A percentile compares a stretch with the other conserved stretches of the same genome.
Evolutionary conservation across 805 yeast genomes (phyloP).

Genomic region (Yarrowia sp.): DNA sequence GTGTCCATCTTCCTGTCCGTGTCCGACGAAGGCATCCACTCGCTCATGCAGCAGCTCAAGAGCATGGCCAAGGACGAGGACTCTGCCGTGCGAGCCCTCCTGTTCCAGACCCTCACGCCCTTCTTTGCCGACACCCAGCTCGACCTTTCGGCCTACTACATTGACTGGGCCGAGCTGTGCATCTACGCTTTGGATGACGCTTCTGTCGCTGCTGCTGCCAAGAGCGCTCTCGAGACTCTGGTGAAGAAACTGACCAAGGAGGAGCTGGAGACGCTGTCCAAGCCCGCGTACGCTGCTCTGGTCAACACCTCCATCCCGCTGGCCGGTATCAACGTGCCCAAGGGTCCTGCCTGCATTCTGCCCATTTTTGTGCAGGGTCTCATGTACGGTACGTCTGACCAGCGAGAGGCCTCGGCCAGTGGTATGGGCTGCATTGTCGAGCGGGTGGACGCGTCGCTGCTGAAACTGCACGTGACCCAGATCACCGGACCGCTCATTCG

Average conservation of each 20-base stretch:
- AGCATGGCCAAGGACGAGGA: slow-evolving; percentile 80
- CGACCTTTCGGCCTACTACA: slow-evolving; percentile 72
- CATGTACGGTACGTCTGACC: slow-evolving; percentile 87
- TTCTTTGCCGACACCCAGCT: slow-evolving; percentile 71
- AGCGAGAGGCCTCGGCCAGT: slow-evolving; percentile 83
- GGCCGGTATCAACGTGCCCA: slow-evolving; percentile 73
- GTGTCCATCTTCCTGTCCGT: slow-evolving; percentile 76
- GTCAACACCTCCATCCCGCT: slow-evolving; percentile 66
- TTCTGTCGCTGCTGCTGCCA: slow-evolving; percentile 68
- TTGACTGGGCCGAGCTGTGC: slow-evolving; percentile 75
- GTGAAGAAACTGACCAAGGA: slow-evolving; percentile 78
- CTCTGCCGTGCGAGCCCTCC: slow-evolving; percentile 55
- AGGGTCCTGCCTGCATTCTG: slow-evolving; percentile 83
- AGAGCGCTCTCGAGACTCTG: slow-evolving; percentile 68
- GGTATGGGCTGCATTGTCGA: slow-evolving; percentile 88
- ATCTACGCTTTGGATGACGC: slow-evolving; percentile 76
- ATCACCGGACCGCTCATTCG: slow-evolving; percentile 98
- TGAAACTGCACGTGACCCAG: slow-evolving; percentile 87
- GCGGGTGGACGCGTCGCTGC: slow-evolving; percentile 71
- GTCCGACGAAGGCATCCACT: slow-evolving; percentile 80
- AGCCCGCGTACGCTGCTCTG: slow-evolving; percentile 80
- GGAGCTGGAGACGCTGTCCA: slow-evolving; percentile 74
- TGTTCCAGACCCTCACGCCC: slow-evolving; percentile 69
- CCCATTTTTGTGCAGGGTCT: slow-evolving; percentile 95
- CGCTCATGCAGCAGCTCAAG: slow-evolving; percentile 81